Evolutionary conservation across 306 rosid species (phyloP).

Genomic region (Parietaria judaica): DNA sequence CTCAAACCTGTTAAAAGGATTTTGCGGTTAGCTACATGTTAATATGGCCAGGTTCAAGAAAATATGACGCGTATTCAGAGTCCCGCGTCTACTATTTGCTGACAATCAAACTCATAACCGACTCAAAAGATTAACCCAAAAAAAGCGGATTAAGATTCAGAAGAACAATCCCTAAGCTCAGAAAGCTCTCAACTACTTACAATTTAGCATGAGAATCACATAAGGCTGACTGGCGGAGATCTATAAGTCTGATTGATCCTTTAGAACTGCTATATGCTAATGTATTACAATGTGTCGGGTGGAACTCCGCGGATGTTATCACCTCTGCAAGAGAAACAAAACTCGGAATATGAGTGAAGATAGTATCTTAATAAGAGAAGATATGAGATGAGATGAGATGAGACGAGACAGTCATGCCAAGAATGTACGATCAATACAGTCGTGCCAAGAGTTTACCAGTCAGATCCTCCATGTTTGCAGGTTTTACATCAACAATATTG

Average conservation of each 20-base stretch:
- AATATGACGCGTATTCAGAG: neutral
- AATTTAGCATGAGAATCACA: constrained; percentile 93
- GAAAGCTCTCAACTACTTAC: constrained; percentile 33
- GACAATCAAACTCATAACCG: neutral
- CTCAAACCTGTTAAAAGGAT: constrained; percentile 65
- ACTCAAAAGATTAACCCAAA: no score
- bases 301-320: constrained; percentile 99
- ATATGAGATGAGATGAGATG: no score
- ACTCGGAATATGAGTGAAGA: constrained; percentile 16
- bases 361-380: no score
- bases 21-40: constrained; percentile 10
- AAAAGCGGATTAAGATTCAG: no score
- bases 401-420: neutral
- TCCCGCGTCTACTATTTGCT: neutral
- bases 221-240: constrained; percentile 95
- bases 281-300: constrained; percentile 86
- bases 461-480: constrained; percentile 98
- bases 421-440: neutral
- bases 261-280: constrained; percentile 98
- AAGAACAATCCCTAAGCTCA: no score
- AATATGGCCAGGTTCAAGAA: neutral
- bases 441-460: constrained; percentile 52
- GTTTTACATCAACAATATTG: constrained; percentile 97
- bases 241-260: constrained; percentile 94
- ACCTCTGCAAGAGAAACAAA: constrained; percentile 65